A percentile compares a stretch with the other conserved stretches of the same genome.
These are phyloP conservation scores for Suhomyces kilbournensis DNA, from an alignment of 805 yeast genomes.

Conservation along the genomic window DNA sequence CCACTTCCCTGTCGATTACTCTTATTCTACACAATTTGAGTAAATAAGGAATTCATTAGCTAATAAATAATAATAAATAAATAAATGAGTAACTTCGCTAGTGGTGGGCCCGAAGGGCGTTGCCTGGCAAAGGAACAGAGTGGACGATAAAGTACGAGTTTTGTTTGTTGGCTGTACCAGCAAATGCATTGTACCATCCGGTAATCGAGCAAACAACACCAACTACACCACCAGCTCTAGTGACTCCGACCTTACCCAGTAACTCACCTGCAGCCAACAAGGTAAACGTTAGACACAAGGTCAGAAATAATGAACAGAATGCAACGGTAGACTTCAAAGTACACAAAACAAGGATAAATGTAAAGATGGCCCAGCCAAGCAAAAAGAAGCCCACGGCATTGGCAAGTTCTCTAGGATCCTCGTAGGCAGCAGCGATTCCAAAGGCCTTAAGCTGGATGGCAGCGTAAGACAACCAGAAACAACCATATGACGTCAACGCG, in stretches of 20 bases:
- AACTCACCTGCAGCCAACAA: conserved; percentile 37
- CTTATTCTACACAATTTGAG: background rate
- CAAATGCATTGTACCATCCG: conserved; percentile 41
- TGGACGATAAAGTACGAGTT: conserved; percentile 36
- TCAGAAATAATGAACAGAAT: conserved; percentile 30
- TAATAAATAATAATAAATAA: background rate
- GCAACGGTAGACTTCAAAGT: conserved; percentile 40
- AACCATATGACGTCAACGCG: conserved; percentile 58
- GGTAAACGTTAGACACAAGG: conserved; percentile 31
- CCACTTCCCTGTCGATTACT: background rate
- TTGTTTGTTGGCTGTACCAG: conserved; percentile 34
- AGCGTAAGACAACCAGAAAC: conserved; percentile 66
- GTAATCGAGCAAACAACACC: conserved; percentile 41
- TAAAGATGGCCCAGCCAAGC: conserved; percentile 41
- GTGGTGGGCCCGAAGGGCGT: background rate
- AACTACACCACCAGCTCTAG: conserved; percentile 40
- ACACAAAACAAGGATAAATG: conserved; percentile 32
- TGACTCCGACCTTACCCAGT: conserved; percentile 21
- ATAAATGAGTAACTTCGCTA: background rate
- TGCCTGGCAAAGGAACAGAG: conserved; percentile 22
- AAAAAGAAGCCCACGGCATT: conserved; percentile 37
- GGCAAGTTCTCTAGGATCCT: conserved; percentile 23
- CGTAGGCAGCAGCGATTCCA: conserved; percentile 57
- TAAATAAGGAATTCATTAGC: background rate
- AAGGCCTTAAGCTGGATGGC: conserved; percentile 59